These are phyloP conservation scores for Phaeosphaeria sp. DNA, from an alignment of 2,329 filamentous ascomycete genomes.

Conservation along the genomic window DNA sequence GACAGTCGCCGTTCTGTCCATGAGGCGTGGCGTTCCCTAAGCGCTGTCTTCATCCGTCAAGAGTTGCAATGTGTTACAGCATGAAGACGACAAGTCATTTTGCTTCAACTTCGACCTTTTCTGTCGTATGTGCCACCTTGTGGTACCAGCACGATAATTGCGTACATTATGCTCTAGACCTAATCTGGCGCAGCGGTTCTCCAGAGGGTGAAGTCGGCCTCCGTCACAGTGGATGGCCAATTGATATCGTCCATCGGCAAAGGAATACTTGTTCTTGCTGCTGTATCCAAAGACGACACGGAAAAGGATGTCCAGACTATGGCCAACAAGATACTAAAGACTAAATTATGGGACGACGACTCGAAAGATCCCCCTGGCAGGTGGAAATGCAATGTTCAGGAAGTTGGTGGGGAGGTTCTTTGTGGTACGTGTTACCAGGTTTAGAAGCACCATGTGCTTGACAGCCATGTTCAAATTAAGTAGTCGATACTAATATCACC, in stretches of 20 bases:
- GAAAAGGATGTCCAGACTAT: constrained; percentile 85
- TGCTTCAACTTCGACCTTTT: not conserved
- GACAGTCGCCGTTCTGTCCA: constrained; percentile 7
- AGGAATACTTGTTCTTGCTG: constrained; percentile 89
- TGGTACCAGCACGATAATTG: not conserved
- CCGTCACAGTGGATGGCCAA: constrained; percentile 91
- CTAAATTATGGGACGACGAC: constrained; percentile 90
- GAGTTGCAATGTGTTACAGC: not conserved
- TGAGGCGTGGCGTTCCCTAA: too few species aligned
- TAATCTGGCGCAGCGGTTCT: constrained; percentile 71
- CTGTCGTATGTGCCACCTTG: not conserved
- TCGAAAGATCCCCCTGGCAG: constrained; percentile 62
- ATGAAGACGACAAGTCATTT: not conserved
- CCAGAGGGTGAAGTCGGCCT: constrained; percentile 92
- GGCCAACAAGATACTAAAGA: constrained; percentile 84
- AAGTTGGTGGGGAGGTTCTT: constrained; percentile 90
- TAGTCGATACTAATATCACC: constrained; percentile 19
- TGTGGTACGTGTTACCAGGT: constrained; percentile 87
- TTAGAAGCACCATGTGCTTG: too few species aligned
- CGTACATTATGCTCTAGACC: constrained; percentile 20
- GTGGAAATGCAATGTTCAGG: constrained; percentile 91
- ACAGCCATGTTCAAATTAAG: too few species aligned
- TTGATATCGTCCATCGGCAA: constrained; percentile 89
- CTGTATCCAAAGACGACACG: constrained; percentile 88
- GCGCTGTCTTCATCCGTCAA: too few species aligned